Evolutionary conservation across 2,329 filamentous ascomycete species (phyloP), one percentile per base, ranked within the genome.

Genomic region (Aureobasidium musti): DNA sequence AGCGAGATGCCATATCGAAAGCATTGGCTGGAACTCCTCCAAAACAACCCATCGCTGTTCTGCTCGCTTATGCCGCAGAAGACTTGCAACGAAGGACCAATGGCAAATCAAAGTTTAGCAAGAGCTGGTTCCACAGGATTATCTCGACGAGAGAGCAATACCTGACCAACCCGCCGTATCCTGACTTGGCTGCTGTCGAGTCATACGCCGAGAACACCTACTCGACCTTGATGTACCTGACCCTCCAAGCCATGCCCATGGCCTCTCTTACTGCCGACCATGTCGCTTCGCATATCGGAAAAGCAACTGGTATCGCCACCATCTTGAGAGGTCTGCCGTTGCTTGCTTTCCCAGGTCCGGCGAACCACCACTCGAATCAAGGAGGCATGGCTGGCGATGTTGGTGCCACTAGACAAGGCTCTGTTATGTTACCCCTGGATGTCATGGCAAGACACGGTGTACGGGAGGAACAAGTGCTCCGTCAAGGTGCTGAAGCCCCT

Each of bases 171-270:
- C 86, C 90, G 26, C 92, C 94, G 0, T 97, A 92, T 73, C 81
- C 90, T 0, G 89, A 81, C 57, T 77, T 98, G 53, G 83, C 86
- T 2, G 84, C 87, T 0, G 80, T 98, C 61, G 95, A 99, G 74
- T 89, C 87, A 54, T 97, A 98, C 74, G 91, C 91, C 0, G 95
- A 99, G 78, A 92, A 92, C 72, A 98, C 95, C 1, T 98, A 98
- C 79, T 92, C 92, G 21, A 96, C 92, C 0, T 82, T 98, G 52
- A 87, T 96, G 78, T 99, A 99, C 76, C 84, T 96, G 69, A 94
- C 90, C 0, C 81, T 98, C 43, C 91, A 91, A 21, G 84, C 89
- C 7, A 79, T 97, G 66, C 90, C 92, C 0, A 82, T 97, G 73
- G 86, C 88, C 11, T 96, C 91, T 1, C 84, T 97, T 73, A 89